Conservation (phyloP, 2,329 filamentous ascomycete species). For the Ophiostoma populinum region DNA sequence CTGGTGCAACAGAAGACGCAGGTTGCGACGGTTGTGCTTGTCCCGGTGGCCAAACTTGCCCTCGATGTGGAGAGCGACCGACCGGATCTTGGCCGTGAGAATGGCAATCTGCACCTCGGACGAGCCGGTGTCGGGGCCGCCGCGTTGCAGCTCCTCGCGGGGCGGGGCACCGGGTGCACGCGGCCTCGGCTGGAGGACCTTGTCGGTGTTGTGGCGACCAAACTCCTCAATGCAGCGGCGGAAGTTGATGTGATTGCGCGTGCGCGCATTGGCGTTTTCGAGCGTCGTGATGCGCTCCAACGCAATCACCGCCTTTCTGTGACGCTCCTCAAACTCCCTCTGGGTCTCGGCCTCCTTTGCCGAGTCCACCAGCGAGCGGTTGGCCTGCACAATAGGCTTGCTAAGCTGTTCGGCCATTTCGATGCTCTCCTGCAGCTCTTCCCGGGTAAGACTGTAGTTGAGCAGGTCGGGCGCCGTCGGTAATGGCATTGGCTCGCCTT, state of each 20-base stretch:
- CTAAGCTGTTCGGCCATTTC: slow-evolving; percentile 51
- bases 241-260: slow-evolving; percentile 67
- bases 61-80: slow-evolving; percentile 55
- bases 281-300: slow-evolving; percentile 65
- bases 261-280: slow-evolving; percentile 59
- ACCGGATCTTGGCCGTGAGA: slow-evolving; percentile 81
- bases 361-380: slow-evolving; percentile 23
- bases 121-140: slow-evolving; percentile 85
- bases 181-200: slow-evolving; percentile 44
- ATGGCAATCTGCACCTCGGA: slow-evolving; percentile 97
- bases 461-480: slow-evolving; percentile 37
- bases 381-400: slow-evolving; percentile 28
- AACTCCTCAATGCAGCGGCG: slow-evolving; percentile 73
- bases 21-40: slow-evolving; percentile 84
- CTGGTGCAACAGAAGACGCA: slow-evolving; percentile 71
- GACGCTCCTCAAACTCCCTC: slow-evolving; percentile 32
- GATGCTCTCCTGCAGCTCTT: slow-evolving; percentile 50
- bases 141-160: slow-evolving; percentile 32
- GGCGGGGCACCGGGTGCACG: slow-evolving; percentile 24
- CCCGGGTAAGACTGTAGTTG: slow-evolving; percentile 58
- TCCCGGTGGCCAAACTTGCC: slow-evolving; percentile 58
- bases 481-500: slow-evolving; percentile 17
- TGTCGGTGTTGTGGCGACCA: slow-evolving; percentile 79
- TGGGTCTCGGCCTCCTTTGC: slow-evolving; percentile 19
- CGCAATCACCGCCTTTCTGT: slow-evolving; percentile 56